A percentile compares a stretch with the other conserved stretches of the same genome.
Evolutionary conservation across 306 rosid species (phyloP).

Genomic region (Trifolium repens): DNA sequence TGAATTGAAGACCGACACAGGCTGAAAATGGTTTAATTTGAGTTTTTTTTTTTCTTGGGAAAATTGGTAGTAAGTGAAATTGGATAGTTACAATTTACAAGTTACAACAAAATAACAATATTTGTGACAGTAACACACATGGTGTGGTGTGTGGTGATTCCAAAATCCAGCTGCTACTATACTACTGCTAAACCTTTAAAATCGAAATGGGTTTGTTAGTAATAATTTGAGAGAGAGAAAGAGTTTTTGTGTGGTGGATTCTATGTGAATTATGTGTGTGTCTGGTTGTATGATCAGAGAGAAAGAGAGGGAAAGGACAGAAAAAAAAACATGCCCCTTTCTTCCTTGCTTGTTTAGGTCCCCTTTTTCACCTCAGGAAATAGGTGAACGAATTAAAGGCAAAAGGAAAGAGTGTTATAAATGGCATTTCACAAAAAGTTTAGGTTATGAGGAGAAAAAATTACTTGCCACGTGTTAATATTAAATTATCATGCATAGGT

Average conservation of each 20-base stretch:
- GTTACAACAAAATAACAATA: conserved; percentile 14
- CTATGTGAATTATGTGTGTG: not conserved
- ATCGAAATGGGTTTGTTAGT: conserved; percentile 24
- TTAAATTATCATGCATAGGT: conserved; percentile 31
- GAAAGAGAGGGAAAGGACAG: conserved; percentile 20
- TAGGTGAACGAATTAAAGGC: conserved; percentile 50
- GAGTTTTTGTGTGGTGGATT: not conserved
- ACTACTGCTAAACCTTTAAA: conserved; percentile 31
- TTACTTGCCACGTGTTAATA: conserved; percentile 40
- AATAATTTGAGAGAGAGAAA: conserved; percentile 44
- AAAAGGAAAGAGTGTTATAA: conserved; percentile 27
- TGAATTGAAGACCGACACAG: conserved; percentile 11
- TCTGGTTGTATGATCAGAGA: conserved; percentile 24
- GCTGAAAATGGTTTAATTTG: not conserved
- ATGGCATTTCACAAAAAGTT: conserved; percentile 35
- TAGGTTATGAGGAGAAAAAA: not conserved
- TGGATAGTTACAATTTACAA: conserved; percentile 12
- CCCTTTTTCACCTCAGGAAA: conserved; percentile 34
- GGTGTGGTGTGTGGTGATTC: conserved; percentile 38
- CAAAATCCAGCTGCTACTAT: conserved; percentile 38
- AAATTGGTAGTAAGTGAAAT: conserved; percentile 15
- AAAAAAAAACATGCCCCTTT: conserved; percentile 27
- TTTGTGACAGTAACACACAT: conserved; percentile 45
- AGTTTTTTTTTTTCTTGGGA: not conserved
- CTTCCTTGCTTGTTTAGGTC: conserved; percentile 6